Evolutionary conservation across 116 monocot species (phyloP).

Genomic region (Phalaenopsis hybrid): DNA sequence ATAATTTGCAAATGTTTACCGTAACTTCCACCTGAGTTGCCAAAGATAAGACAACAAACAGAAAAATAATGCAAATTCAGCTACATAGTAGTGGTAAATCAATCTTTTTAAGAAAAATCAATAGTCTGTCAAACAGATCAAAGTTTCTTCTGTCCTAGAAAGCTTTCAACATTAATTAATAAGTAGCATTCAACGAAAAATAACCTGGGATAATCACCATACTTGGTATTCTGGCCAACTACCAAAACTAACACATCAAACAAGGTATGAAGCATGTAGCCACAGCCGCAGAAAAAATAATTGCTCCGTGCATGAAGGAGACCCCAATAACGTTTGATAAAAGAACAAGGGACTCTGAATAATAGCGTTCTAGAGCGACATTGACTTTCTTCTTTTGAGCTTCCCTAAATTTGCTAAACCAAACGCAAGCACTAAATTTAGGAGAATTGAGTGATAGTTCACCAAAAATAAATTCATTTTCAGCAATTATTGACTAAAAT

Average conservation of each 20-base stretch:
- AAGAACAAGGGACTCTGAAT: neutral
- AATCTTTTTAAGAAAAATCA: neutral
- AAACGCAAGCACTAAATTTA: neutral
- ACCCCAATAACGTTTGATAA: neutral
- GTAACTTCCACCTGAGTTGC: neutral
- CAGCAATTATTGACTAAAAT: neutral
- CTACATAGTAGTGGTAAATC: neutral
- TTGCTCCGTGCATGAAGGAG: neutral
- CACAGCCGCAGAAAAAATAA: neutral
- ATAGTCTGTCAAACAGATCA: neutral
- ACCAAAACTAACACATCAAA: neutral
- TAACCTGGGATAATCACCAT: neutral
- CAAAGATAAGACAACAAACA: neutral
- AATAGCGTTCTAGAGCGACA: neutral
- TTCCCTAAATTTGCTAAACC: neutral
- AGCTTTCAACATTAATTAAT: neutral
- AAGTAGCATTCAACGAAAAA: neutral
- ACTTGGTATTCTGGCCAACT: neutral
- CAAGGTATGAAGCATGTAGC: neutral
- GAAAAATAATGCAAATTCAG: neutral
- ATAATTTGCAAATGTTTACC: neutral
- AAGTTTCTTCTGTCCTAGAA: neutral
- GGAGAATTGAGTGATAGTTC: neutral
- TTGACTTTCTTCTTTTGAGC: neutral
- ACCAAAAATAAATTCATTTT: neutral